Evolutionary conservation across 768 basidiomycete genomes (phyloP).

Genomic region (Pleurotus eryngii): DNA sequence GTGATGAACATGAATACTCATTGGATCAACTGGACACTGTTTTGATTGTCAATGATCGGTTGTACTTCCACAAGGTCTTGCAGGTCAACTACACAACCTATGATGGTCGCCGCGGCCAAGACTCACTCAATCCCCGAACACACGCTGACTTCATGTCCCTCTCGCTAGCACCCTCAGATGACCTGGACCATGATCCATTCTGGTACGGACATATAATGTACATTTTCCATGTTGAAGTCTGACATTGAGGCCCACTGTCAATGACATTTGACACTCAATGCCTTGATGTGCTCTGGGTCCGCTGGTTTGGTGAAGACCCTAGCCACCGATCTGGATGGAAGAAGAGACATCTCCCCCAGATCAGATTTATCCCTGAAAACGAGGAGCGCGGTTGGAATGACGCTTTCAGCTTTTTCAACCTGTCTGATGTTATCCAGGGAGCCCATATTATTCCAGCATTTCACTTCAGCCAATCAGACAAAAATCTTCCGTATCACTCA

Average conservation of each 20-base stretch:
- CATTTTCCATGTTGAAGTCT: conserved; percentile 6
- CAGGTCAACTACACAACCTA: conserved; percentile 28
- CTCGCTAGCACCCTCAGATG: conserved; percentile 6
- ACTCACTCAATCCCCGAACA: conserved; percentile 25
- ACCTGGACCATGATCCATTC: conserved; percentile 11
- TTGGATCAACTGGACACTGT: conserved; percentile 10
- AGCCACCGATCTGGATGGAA: neutral
- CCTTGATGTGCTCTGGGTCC: conserved; percentile 14
- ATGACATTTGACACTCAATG: conserved; percentile 5
- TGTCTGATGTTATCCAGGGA: conserved; percentile 8
- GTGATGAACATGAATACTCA: conserved; percentile 15
- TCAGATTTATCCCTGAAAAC: conserved; percentile 4
- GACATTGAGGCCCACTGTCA: neutral
- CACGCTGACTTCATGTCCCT: conserved; percentile 19
- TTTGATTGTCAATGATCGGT: conserved; percentile 15
- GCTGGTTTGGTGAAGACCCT: conserved; percentile 5
- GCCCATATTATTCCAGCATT: conserved; percentile 13
- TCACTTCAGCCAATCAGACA: neutral
- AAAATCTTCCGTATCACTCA: neutral
- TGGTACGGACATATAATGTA: conserved; percentile 18
- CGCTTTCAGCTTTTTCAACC: conserved; percentile 13
- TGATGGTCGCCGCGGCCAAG: conserved; percentile 20
- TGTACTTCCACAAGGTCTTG: conserved; percentile 17
- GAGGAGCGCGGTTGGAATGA: neutral
- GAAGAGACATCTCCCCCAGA: neutral